Base-by-base conservation (phyloP, 305 asterid genomes). In the Fraxinus ornus region DNA sequence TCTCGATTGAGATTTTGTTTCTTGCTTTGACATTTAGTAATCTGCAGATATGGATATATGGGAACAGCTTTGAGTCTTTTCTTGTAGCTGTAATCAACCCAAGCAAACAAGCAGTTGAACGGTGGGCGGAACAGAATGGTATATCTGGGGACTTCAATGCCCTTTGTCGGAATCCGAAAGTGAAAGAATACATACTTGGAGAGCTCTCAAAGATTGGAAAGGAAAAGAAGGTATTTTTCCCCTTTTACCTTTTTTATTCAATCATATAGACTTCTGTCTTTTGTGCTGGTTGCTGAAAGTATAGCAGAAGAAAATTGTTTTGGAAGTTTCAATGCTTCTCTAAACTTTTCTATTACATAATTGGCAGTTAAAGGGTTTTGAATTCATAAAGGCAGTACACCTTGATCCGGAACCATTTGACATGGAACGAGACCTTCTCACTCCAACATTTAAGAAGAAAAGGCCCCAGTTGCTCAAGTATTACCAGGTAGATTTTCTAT, bases 391-490 rank as follows among this genome's bases (percentile, higher is more conserved):
- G 88, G 97, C 92, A 2, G 90, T 91, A 80, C 99, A 96, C 89
- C 97, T 94, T 83, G 98, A 95, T 79, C 97, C 98, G 30, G 90
- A 87, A 68, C 95, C 98, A 21, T 94, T 95, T 78, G 99, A 94
- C 89, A 93, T 93, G 91, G 99, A 95, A 75, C 92, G 96, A 7
- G 98, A 92, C 85, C 98, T 95, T 82, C 87, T 95, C 75, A 95
- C 99, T 0, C 99, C 99, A 5, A 92, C 97, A 32, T 95, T 92
- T 88, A 95, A 95, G 94, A 94, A 89, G 90, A 95, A 94, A 88
- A 92, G 98, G 81, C 97, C 98, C 79, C 98, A 94, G 86, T 28
- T 95, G 86, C 94, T 89, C 68, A 95, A 94, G 86, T 90, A 92
- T 88, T 95, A 95, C 92, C 89, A 94, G 97, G 98, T 95, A 80